phyloP scores from a whole-genome alignment of 2,329 filamentous ascomycete species.

The Aspergillus aculeatus region DNA sequence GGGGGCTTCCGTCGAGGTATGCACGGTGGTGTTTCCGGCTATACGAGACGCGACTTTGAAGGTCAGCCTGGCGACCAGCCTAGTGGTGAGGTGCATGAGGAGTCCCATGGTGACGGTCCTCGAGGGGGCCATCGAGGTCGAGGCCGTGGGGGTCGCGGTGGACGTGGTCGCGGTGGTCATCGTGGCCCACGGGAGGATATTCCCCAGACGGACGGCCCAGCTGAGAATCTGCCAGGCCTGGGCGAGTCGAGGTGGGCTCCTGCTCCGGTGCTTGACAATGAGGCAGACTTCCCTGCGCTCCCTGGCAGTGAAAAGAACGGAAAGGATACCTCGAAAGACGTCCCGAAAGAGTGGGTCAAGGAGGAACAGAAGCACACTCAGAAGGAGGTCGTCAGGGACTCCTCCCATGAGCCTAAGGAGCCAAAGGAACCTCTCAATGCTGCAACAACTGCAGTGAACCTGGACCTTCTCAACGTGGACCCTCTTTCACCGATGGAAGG shows the following conservation, averaged over 20 bases:
- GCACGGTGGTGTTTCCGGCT: constrained; percentile 50
- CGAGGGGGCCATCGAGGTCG: constrained; percentile 25
- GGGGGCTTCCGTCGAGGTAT: constrained; percentile 51
- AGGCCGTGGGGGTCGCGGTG: constrained; percentile 30
- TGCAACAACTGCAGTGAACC: constrained; percentile 9
- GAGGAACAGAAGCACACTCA: background rate
- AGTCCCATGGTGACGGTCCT: constrained; percentile 2
- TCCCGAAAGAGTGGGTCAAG: background rate
- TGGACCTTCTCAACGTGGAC: constrained; percentile 26
- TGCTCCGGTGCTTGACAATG: constrained; percentile 28
- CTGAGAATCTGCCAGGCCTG: constrained; percentile 8
- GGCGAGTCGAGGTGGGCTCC: constrained; percentile 16
- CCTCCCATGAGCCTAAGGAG: background rate
- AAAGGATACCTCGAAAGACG: background rate
- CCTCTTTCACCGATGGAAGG: constrained; percentile 31
- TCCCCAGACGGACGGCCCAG: constrained; percentile 17
- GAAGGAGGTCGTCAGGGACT: constrained; percentile 5
- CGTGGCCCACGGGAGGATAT: constrained; percentile 27
- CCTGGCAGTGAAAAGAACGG: constrained; percentile 28
- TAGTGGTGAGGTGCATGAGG: constrained; percentile 11
- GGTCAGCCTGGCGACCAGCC: constrained; percentile 17
- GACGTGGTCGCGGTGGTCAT: constrained; percentile 29
- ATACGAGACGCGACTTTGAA: constrained; percentile 31
- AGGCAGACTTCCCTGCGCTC: constrained; percentile 38
- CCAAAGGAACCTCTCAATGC: background rate